phyloP scores from a whole-genome alignment of 441 rosid species.

The Brassica balearica region DNA sequence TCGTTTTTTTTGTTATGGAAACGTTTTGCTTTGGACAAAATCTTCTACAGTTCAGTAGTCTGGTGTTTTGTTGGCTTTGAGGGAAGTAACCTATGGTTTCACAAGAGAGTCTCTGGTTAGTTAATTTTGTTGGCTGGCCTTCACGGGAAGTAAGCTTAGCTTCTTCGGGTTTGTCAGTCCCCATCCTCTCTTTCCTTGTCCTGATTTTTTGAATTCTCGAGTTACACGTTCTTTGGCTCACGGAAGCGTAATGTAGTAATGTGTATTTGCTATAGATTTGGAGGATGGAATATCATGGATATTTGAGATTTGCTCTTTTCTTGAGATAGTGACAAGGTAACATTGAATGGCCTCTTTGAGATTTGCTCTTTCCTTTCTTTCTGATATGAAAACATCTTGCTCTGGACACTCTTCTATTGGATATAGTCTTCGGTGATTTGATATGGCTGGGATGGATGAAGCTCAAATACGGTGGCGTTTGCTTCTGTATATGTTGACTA shows the following conservation, averaged over 20 bases:
- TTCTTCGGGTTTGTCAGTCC: no score
- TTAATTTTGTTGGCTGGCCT: not conserved
- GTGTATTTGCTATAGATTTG: not conserved
- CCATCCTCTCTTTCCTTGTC: constrained; percentile 1
- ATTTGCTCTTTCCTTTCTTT: not conserved
- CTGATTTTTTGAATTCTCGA: not conserved
- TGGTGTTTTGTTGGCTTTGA: not conserved
- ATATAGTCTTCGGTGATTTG: constrained; percentile 16
- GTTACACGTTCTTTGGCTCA: no score
- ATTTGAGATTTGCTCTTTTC: no score
- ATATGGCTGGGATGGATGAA: not conserved
- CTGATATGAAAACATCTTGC: not conserved
- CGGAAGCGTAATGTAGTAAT: not conserved
- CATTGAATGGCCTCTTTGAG: no score
- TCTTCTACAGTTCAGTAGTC: not conserved
- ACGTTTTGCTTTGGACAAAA: constrained; percentile 3
- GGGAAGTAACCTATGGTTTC: not conserved
- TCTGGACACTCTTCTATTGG: not conserved
- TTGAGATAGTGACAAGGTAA: no score
- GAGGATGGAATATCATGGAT: not conserved
- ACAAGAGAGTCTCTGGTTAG: not conserved
- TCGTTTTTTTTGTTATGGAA: not conserved
- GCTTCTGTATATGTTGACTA: not conserved
- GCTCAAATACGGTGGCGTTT: constrained; percentile 8
- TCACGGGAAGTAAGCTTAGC: not conserved